Evolutionary conservation across 169 alveolate genomes (phyloP).

Genomic region (Theileria equi): DNA sequence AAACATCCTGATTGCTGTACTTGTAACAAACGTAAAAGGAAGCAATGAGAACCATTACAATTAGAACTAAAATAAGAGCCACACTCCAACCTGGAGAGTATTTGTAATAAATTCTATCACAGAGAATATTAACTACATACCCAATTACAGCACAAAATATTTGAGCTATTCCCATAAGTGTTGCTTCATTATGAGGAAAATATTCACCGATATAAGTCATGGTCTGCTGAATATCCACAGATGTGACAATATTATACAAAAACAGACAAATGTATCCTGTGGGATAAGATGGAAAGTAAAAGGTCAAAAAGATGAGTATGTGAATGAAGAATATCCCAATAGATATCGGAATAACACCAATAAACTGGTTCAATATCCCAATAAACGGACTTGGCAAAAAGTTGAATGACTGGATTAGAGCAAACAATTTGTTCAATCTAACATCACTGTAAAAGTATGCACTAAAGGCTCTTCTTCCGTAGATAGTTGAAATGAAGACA

Average conservation of each 20-base stretch:
- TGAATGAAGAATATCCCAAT: conserved; percentile 14
- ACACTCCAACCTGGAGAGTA: too few relatives aligned
- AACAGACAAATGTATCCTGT: conserved; percentile 40
- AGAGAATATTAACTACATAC: too few relatives aligned
- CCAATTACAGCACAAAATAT: background rate
- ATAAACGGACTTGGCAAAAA: conserved; percentile 33
- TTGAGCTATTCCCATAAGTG: conserved; percentile 47
- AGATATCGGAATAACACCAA: conserved; percentile 39
- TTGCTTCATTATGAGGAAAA: conserved; percentile 46
- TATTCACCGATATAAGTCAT: conserved; percentile 35
- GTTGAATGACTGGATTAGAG: conserved; percentile 12
- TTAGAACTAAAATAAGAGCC: too few relatives aligned
- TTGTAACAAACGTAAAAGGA: background rate
- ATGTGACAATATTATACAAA: conserved; percentile 33
- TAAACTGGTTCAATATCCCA: conserved; percentile 42
- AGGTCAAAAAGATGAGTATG: conserved; percentile 19
- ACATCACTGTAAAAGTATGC: conserved; percentile 37
- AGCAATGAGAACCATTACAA: background rate
- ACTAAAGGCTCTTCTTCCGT: conserved; percentile 43
- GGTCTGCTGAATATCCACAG: conserved; percentile 61
- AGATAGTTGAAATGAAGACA: conserved; percentile 23
- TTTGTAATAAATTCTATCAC: too few relatives aligned
- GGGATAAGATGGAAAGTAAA: conserved; percentile 23
- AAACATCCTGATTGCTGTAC: background rate
- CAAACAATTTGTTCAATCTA: conserved; percentile 18